Evolutionary conservation across 768 basidiomycete species (phyloP), one percentile per base, ranked within the genome.

Genomic region (Lactifluus hygrophoroides): DNA sequence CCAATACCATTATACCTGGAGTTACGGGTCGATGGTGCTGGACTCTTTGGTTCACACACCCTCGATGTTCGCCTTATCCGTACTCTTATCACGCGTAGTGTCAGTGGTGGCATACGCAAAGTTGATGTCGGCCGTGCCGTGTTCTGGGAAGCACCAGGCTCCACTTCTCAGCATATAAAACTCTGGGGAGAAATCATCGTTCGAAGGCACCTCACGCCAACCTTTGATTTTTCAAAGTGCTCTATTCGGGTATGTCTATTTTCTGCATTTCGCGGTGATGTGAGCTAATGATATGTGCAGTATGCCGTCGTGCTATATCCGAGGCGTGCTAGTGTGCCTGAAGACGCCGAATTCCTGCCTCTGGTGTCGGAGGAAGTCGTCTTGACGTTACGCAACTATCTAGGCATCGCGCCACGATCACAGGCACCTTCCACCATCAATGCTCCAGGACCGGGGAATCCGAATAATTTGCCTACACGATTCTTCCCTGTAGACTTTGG

Each of bases 291-390:
- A 44, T 21, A 14, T 30, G 10, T 28, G 14, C 58, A 60, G 59
- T 60, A 60, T 34, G 32, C 54, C 5, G 46, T 60, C 30, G 54
- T 34, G 43, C 28, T 60, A 10, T 56, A 60, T 34, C 54, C 49
- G 23, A 25, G 13, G 14, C 47, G 35, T 9, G 13, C 40, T n/a
- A n/a, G n/a, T n/a, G n/a, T n/a, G 7, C 47, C 40, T n/a, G 53
- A 49, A 17, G n/a, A 37, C n/a, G 23, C 23, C 8, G 38, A 59
- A 21, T 16, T 2, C 9, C 23, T 35, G 51, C 11, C 68, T 38
- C 5, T 62, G 47, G 64, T 45, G 50, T 52, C 56, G 56, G 62
- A 23, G 70, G 65, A n/a, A 71, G 28, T 60, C 17, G 3, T 50
- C 17, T 54, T 63, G 64, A 48, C 43, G 1, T n/a, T 65, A 40